A percentile compares a stretch with the other conserved stretches of the same genome.
phyloP scores from a whole-genome alignment of 768 basidiomycete genomes.

The Tephrocybe sp. region DNA sequence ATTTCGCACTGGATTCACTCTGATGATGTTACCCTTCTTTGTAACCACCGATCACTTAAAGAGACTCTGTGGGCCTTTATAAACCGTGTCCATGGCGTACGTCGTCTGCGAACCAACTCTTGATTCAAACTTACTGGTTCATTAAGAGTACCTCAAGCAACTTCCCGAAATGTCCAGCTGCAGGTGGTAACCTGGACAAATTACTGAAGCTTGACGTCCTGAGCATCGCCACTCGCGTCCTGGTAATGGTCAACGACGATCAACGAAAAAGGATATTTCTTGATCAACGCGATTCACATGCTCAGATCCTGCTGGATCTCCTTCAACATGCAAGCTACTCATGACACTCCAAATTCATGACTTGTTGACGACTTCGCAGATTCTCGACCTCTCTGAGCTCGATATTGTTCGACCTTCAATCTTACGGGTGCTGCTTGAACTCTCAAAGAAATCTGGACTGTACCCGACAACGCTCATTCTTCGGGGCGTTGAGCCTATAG shows the following conservation, averaged over 20 bases:
- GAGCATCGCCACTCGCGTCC: constrained; percentile 2
- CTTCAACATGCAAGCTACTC: constrained; percentile 2
- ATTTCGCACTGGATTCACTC: constrained; percentile 5
- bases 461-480: constrained; percentile 10
- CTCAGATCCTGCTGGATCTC: constrained; percentile 8
- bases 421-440: neutral
- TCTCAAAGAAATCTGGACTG: constrained; percentile 4
- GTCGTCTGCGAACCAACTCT: neutral
- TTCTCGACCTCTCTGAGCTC: constrained; percentile 5
- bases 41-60: constrained; percentile 6
- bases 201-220: constrained; percentile 1
- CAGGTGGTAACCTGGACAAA: neutral
- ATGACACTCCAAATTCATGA: neutral
- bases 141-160: neutral
- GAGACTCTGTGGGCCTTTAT: constrained; percentile 5
- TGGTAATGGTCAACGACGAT: constrained; percentile 2
- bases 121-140: neutral
- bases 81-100: constrained; percentile 1
- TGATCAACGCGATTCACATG: neutral
- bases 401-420: constrained; percentile 6
- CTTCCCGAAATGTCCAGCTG: neutral
- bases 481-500: constrained; percentile 1
- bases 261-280: constrained; percentile 4
- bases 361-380: neutral
- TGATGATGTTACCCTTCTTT: constrained; percentile 3